These are phyloP conservation scores for Globisporangium emineosum DNA, from an alignment of 352 stramenopile species.

Conservation along the genomic window DNA sequence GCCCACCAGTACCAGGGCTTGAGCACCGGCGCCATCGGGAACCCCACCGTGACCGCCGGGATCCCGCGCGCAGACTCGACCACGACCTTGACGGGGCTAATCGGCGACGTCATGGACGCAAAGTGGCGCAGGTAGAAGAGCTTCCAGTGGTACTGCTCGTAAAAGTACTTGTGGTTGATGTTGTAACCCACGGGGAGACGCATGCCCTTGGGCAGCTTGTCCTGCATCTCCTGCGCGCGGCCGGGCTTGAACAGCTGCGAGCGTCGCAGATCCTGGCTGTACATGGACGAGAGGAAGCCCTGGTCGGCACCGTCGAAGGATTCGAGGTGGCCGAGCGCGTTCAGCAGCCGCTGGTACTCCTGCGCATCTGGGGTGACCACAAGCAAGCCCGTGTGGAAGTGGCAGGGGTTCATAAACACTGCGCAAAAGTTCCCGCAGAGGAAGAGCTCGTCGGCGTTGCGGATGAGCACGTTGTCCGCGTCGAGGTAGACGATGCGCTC, in stretches of 20 bases:
- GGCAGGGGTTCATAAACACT: slow-evolving; percentile 90
- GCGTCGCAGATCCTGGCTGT: slow-evolving; percentile 72
- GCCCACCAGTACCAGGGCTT: slow-evolving; percentile 91
- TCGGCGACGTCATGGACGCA: slow-evolving; percentile 83
- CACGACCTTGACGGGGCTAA: slow-evolving; percentile 82
- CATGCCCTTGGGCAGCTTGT: slow-evolving; percentile 53
- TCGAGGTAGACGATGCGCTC: slow-evolving; percentile 90
- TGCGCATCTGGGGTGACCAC: slow-evolving; percentile 72
- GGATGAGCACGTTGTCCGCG: slow-evolving; percentile 88
- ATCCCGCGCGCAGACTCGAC: slow-evolving; percentile 77
- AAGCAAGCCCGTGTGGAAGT: slow-evolving; percentile 87
- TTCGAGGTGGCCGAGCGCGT: slow-evolving; percentile 54
- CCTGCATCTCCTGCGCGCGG: slow-evolving; percentile 27
- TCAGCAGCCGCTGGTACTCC: slow-evolving; percentile 73
- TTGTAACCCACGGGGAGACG: slow-evolving; percentile 86
- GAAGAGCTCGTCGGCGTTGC: slow-evolving; percentile 88
- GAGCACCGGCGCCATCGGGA: slow-evolving; percentile 83
- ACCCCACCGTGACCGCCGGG: slow-evolving; percentile 78
- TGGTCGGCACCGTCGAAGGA: slow-evolving; percentile 84
- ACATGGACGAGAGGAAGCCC: slow-evolving; percentile 85
- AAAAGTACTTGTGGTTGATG: slow-evolving; percentile 91
- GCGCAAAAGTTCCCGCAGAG: slow-evolving; percentile 83
- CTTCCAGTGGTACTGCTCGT: slow-evolving; percentile 89
- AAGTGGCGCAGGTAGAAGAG: slow-evolving; percentile 84
- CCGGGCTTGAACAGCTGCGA: slow-evolving; percentile 71